Conservation (phyloP, 805 yeast genomes). For the Wickerhamomyces ciferrii region DNA sequence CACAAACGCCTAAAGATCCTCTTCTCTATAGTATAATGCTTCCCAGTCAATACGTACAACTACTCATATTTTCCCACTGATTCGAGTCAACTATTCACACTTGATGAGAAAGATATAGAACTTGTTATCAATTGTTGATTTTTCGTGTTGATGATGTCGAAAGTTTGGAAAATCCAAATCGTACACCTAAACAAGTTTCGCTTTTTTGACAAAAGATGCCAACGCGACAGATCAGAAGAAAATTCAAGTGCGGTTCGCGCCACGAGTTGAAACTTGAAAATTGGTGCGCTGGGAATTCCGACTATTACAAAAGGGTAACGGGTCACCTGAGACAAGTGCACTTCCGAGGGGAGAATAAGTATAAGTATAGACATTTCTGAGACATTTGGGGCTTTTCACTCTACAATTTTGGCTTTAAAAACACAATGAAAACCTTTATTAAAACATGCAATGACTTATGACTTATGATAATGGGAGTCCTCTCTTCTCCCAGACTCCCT, state of each 20-base stretch:
- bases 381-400: background rate
- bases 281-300: background rate
- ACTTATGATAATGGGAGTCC: background rate
- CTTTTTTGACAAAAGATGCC: background rate
- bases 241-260: background rate
- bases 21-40: too few species aligned
- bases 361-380: too few species aligned
- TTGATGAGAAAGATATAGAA: background rate
- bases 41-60: background rate
- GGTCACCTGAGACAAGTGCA: background rate
- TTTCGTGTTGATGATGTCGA: background rate
- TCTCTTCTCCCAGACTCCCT: conserved; percentile 6
- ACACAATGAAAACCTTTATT: background rate
- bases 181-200: background rate
- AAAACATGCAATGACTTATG: background rate
- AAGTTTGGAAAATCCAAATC: background rate
- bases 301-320: background rate
- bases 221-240: background rate
- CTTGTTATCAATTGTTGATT: background rate
- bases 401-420: background rate
- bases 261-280: too few species aligned
- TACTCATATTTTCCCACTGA: background rate
- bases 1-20: too few species aligned
- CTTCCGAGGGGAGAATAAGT: background rate
- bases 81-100: background rate